Evolutionary conservation across 2,329 filamentous ascomycete species (phyloP).

Genomic region (Cladosporium austrohemisphaericum): DNA sequence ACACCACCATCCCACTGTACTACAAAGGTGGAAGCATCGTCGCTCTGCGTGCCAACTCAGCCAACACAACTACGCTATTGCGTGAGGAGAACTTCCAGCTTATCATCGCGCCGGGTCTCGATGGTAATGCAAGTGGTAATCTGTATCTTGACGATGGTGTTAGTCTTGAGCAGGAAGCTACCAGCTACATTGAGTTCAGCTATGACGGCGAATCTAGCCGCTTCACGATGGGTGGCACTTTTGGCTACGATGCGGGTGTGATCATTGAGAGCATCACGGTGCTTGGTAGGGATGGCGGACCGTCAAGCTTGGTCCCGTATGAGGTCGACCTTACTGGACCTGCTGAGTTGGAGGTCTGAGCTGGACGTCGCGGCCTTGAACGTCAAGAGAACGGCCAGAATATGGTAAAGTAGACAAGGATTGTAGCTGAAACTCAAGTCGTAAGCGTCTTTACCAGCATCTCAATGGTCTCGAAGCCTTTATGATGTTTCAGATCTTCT

Average conservation of each 20-base stretch:
- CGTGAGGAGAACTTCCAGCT: conserved; percentile 66
- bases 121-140: conserved; percentile 62
- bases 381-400: too few relatives aligned
- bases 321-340: conserved; percentile 2
- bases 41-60: conserved; percentile 53
- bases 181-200: conserved; percentile 57
- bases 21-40: conserved; percentile 63
- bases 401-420: too few relatives aligned
- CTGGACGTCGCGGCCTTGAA: too few relatives aligned
- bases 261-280: conserved; percentile 51
- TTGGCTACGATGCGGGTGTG: conserved; percentile 49
- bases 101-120: conserved; percentile 60
- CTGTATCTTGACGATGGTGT: conserved; percentile 78
- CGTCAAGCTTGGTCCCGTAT: background rate
- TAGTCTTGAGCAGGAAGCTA: conserved; percentile 56
- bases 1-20: conserved; percentile 61
- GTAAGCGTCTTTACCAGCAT: too few relatives aligned
- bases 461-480: too few relatives aligned
- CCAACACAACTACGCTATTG: conserved; percentile 61
- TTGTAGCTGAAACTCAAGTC: too few relatives aligned
- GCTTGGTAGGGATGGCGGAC: conserved; percentile 36
- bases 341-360: background rate
- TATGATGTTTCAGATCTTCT: too few relatives aligned
- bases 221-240: conserved; percentile 51
- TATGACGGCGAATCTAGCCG: conserved; percentile 49